Evolutionary conservation across 169 alveolate genomes (phyloP).

Genomic region (Perkinsus olseni): DNA sequence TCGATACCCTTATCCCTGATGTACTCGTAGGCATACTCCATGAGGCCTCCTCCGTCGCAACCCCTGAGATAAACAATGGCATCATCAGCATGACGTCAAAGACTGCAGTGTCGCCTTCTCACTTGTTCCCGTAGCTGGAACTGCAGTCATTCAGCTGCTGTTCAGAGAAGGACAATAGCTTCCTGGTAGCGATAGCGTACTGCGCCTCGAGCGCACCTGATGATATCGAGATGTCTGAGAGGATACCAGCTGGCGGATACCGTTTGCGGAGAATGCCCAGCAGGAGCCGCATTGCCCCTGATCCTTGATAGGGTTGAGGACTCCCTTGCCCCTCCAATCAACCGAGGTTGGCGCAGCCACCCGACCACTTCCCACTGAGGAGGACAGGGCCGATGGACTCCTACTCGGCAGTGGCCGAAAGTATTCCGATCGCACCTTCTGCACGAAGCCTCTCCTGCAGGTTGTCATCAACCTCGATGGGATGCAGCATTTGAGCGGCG

Average conservation of each 20-base stretch:
- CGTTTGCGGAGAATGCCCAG: constrained; percentile 46
- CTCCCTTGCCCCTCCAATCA: constrained; percentile 44
- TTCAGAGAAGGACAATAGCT: background rate
- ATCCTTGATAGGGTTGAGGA: constrained; percentile 39
- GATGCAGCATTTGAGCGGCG: background rate
- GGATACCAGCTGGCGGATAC: constrained; percentile 22
- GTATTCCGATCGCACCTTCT: background rate
- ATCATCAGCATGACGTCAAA: background rate
- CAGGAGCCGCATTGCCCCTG: constrained; percentile 49
- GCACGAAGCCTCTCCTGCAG: background rate
- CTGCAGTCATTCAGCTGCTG: background rate
- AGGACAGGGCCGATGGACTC: background rate
- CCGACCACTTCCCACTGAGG: background rate
- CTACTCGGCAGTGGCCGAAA: background rate
- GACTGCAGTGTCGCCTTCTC: too few species aligned
- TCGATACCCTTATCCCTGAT: constrained; percentile 39
- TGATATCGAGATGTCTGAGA: background rate
- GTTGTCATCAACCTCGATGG: background rate
- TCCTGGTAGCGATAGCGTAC: background rate
- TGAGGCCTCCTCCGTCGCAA: constrained; percentile 66
- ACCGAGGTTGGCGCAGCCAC: background rate
- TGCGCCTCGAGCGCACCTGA: background rate
- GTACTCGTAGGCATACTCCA: constrained; percentile 45
- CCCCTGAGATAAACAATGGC: constrained; percentile 22
- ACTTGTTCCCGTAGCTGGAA: background rate